Percentiles rank a stretch among this genome's conserved stretches.
phyloP scores from a whole-genome alignment of 2,329 filamentous ascomycete species.

The Rugonectria rugulosa region DNA sequence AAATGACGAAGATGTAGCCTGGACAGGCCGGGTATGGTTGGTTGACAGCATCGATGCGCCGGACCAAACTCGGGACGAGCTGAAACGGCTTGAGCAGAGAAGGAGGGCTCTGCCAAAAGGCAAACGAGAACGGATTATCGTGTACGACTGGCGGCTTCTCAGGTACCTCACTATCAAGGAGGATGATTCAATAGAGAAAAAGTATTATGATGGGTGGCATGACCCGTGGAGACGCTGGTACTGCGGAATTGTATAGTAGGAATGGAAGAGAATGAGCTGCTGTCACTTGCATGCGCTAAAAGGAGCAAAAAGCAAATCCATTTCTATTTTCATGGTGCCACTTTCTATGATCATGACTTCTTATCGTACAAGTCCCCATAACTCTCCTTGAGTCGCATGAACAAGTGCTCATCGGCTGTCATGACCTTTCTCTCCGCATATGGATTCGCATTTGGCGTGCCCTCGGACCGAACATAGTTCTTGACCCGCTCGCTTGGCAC shows the following conservation, averaged over 20 bases:
- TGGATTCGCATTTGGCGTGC: slow-evolving; percentile 49
- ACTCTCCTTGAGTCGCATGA: slow-evolving; percentile 66
- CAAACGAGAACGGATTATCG: slow-evolving; percentile 47
- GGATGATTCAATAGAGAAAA: slow-evolving; percentile 38
- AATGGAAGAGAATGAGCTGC: neutral
- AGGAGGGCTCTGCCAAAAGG: slow-evolving; percentile 39
- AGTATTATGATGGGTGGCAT: slow-evolving; percentile 45
- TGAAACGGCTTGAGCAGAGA: slow-evolving; percentile 42
- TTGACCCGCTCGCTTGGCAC: slow-evolving; percentile 68
- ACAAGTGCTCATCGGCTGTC: slow-evolving; percentile 70
- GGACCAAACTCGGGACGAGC: slow-evolving; percentile 43
- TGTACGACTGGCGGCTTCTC: slow-evolving; percentile 58
- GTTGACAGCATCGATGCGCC: slow-evolving; percentile 49
- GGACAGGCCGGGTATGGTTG: slow-evolving; percentile 45
- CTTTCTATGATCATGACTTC: slow-evolving; percentile 33
- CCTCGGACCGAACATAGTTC: slow-evolving; percentile 46
- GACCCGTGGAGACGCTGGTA: slow-evolving; percentile 56
- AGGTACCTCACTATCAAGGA: slow-evolving; percentile 51
- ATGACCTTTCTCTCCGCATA: slow-evolving; percentile 63
- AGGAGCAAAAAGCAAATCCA: neutral
- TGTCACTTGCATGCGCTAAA: no score
- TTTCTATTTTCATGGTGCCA: neutral
- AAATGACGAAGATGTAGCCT: neutral
- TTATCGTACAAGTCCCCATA: slow-evolving; percentile 64
- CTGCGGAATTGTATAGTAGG: slow-evolving; percentile 49